A percentile compares a stretch with the other conserved stretches of the same genome.
Conservation (phyloP, 208 protist species). For the Leishmania amazonensis region DNA sequence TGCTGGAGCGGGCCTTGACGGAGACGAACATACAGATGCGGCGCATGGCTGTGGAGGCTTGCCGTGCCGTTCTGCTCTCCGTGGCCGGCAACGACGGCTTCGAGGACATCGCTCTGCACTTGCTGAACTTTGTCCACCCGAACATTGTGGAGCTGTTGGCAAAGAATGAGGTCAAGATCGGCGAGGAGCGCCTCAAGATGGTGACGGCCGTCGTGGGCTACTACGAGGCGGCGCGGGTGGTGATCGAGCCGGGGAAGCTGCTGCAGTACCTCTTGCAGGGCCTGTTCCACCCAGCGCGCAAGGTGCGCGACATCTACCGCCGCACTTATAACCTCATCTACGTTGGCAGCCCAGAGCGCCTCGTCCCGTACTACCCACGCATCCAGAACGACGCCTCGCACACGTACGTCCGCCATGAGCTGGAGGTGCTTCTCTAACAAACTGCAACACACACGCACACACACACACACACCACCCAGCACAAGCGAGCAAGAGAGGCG, state of each 20-base stretch:
- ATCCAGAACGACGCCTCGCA: constrained; percentile 64
- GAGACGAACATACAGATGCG: constrained; percentile 98
- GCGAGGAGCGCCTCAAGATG: constrained; percentile 87
- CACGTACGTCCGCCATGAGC: constrained; percentile 68
- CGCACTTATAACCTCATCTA: constrained; percentile 99
- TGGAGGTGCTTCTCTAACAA: constrained; percentile 76
- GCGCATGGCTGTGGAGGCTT: constrained; percentile 98
- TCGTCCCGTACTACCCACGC: constrained; percentile 95
- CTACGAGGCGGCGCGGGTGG: constrained; percentile 96
- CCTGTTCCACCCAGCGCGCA: constrained; percentile 98
- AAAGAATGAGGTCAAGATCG: constrained; percentile 76
- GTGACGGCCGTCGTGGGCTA: constrained; percentile 97
- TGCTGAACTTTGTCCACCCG: constrained; percentile 99
- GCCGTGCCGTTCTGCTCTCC: constrained; percentile 95
- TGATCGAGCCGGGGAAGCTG: constrained; percentile 94
- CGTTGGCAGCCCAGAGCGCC: constrained; percentile 94
- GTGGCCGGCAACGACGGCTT: constrained; percentile 78
- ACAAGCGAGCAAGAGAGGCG: background rate
- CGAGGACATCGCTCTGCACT: constrained; percentile 96
- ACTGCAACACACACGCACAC: background rate
- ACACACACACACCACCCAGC: background rate
- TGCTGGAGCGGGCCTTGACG: constrained; percentile 99
- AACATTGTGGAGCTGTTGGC: constrained; percentile 99
- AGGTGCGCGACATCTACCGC: constrained; percentile 99
- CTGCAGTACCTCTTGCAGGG: constrained; percentile 97